Conservation (phyloP, 805 yeast species). For the Yarrowia bubula region DNA sequence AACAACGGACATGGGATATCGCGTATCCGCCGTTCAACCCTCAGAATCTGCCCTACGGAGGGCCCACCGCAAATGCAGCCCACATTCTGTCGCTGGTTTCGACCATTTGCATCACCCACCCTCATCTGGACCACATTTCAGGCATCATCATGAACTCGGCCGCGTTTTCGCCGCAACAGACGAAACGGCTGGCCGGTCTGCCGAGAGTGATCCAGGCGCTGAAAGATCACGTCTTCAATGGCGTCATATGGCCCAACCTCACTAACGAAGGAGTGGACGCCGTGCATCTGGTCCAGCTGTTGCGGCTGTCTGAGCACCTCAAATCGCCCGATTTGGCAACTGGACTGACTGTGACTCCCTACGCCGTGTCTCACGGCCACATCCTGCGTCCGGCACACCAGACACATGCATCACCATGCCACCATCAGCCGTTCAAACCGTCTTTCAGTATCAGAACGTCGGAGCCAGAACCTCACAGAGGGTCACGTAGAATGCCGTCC, state of each 20-base stretch:
- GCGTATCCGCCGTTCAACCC: slow-evolving; percentile 16
- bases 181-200: slow-evolving; percentile 55
- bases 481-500: slow-evolving; percentile 7
- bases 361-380: slow-evolving; percentile 36
- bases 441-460: slow-evolving; percentile 5
- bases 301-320: slow-evolving; percentile 26
- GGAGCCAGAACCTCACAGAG: not conserved
- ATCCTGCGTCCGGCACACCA: slow-evolving; percentile 16
- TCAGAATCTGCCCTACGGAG: not conserved
- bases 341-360: slow-evolving; percentile 30
- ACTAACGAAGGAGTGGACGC: slow-evolving; percentile 37
- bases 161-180: slow-evolving; percentile 40
- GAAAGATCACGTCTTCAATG: slow-evolving; percentile 63
- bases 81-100: slow-evolving; percentile 11
- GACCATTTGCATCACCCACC: slow-evolving; percentile 59
- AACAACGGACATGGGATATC: slow-evolving; percentile 1
- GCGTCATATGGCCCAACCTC: slow-evolving; percentile 75
- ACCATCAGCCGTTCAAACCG: slow-evolving; percentile 18
- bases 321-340: slow-evolving; percentile 23
- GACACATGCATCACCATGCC: not conserved
- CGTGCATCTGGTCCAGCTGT: slow-evolving; percentile 27
- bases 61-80: slow-evolving; percentile 4
- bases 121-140: slow-evolving; percentile 78
- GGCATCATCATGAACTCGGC: slow-evolving; percentile 74
- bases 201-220: slow-evolving; percentile 53